Conservation (phyloP, 495 filamentous ascomycete genomes). For the Aspergillus homomorphus region DNA sequence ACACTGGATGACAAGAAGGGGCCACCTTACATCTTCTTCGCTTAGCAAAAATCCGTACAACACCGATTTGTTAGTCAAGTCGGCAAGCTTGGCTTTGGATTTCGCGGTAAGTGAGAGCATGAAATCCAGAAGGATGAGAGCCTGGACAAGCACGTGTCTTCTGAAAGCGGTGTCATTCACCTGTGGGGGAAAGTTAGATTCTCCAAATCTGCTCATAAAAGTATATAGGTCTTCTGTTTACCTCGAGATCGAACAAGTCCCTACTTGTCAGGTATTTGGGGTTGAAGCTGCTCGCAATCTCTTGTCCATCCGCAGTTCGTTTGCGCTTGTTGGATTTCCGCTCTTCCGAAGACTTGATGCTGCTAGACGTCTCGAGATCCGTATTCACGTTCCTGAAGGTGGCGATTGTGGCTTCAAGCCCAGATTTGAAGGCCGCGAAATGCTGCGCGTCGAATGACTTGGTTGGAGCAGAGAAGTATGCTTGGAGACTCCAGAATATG, state of each 20-base stretch:
- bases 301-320: constrained; percentile 54
- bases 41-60: constrained; percentile 72
- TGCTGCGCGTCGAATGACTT: constrained; percentile 68
- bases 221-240: constrained; percentile 32
- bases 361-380: constrained; percentile 51
- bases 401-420: constrained; percentile 71
- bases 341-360: constrained; percentile 57
- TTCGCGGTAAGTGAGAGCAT: constrained; percentile 81
- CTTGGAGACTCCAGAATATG: constrained; percentile 90
- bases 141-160: constrained; percentile 89
- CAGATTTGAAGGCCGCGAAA: constrained; percentile 72
- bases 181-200: constrained; percentile 36
- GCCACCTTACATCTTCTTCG: constrained; percentile 70
- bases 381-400: constrained; percentile 77
- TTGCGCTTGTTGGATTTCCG: constrained; percentile 71
- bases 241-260: constrained; percentile 93
- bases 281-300: constrained; percentile 77
- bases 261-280: constrained; percentile 94
- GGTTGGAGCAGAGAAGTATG: constrained; percentile 86
- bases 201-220: not conserved
- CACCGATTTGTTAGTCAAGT: constrained; percentile 79
- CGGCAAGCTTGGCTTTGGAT: constrained; percentile 71
- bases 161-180: constrained; percentile 92
- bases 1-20: not conserved
- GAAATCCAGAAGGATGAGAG: constrained; percentile 90